These are phyloP conservation scores for Aspergillus biplanus DNA, from an alignment of 495 filamentous ascomycete species.

Conservation along the genomic window DNA sequence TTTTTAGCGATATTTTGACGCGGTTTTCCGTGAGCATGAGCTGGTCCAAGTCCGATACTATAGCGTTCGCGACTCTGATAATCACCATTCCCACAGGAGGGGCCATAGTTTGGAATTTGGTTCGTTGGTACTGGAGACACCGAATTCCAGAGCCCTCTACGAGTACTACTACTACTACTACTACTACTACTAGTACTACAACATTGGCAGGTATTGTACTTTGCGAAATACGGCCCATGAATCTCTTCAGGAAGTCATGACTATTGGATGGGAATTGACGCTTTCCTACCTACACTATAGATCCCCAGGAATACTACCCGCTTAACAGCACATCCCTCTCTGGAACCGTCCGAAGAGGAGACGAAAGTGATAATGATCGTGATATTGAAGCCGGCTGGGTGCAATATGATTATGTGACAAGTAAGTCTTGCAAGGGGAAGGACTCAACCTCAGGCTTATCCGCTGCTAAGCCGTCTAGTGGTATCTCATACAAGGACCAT, in stretches of 20 bases:
- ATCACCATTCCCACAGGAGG: not conserved
- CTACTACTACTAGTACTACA: too few relatives aligned
- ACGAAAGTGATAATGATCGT: not conserved
- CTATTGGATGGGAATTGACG: not conserved
- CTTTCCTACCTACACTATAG: not conserved
- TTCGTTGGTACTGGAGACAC: not conserved
- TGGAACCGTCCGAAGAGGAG: not conserved
- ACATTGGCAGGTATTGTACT: not conserved
- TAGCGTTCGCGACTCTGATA: not conserved
- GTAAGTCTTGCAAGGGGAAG: not conserved
- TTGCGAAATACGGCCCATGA: not conserved
- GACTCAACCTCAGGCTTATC: not conserved
- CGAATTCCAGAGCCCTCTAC: not conserved
- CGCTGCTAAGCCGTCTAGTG: not conserved
- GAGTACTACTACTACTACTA: not conserved
- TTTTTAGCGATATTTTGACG: not conserved
- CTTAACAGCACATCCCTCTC: not conserved
- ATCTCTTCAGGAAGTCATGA: not conserved
- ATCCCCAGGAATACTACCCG: not conserved
- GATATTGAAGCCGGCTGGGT: not conserved
- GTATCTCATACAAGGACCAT: conserved; percentile 1
- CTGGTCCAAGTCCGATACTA: not conserved
- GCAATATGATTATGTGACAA: not conserved
- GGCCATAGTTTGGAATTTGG: not conserved
- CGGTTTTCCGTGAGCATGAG: not conserved